These are phyloP conservation scores for Zarea fungicola DNA, from an alignment of 2,329 filamentous ascomycete genomes.

Conservation along the genomic window DNA sequence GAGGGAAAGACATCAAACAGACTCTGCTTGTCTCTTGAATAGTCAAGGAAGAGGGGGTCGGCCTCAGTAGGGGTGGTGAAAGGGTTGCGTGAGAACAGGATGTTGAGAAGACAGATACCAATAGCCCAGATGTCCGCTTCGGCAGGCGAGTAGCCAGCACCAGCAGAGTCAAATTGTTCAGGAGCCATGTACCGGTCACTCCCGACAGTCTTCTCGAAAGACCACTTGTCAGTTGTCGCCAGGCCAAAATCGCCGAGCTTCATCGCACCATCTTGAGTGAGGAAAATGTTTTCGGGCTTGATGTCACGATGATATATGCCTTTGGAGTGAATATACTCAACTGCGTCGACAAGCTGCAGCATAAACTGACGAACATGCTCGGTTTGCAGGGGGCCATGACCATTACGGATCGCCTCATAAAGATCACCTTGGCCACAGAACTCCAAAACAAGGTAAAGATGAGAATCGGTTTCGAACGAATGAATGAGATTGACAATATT, in stretches of 20 bases:
- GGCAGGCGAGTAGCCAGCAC: conserved; percentile 83
- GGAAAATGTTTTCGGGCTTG: conserved; percentile 99
- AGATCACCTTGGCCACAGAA: conserved; percentile 93
- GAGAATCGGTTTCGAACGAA: conserved; percentile 86
- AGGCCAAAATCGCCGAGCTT: conserved; percentile 97
- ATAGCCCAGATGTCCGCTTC: conserved; percentile 97
- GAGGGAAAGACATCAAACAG: conserved; percentile 97
- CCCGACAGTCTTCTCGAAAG: conserved; percentile 86
- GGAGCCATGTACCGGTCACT: conserved; percentile 99
- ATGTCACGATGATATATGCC: conserved; percentile 96
- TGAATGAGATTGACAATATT: conserved; percentile 92
- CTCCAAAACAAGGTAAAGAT: conserved; percentile 89
- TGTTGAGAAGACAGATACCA: conserved; percentile 92
- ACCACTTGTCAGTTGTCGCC: conserved; percentile 85
- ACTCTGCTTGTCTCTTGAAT: conserved; percentile 86
- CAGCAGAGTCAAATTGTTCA: conserved; percentile 89
- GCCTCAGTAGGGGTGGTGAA: conserved; percentile 85
- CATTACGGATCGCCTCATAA: conserved; percentile 91
- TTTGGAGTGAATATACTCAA: conserved; percentile 84
- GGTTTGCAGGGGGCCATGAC: conserved; percentile 84
- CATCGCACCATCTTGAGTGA: conserved; percentile 79
- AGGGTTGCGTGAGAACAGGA: conserved; percentile 93
- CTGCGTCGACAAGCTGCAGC: conserved; percentile 85
- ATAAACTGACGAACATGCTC: conserved; percentile 97
- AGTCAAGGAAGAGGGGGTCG: conserved; percentile 92